These are phyloP conservation scores for Cercophora newfieldiana DNA, from an alignment of 495 filamentous ascomycete species.

Conservation along the genomic window DNA sequence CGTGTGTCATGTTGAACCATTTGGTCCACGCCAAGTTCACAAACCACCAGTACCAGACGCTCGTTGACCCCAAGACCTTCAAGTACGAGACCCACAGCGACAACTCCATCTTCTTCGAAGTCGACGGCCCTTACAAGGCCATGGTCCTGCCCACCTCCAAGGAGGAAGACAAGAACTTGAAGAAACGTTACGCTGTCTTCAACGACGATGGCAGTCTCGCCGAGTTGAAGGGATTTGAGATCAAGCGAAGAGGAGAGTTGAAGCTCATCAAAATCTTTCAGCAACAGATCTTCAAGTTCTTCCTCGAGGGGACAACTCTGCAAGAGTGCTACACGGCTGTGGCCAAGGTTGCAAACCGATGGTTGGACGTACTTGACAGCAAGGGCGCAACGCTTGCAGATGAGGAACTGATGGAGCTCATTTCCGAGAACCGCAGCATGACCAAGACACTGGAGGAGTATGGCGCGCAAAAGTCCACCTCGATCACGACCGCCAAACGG, in stretches of 20 bases:
- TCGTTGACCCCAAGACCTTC: slow-evolving; percentile 75
- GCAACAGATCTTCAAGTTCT: slow-evolving; percentile 98
- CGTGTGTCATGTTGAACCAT: slow-evolving; percentile 99
- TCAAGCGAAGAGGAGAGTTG: slow-evolving; percentile 96
- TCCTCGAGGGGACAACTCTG: slow-evolving; percentile 84
- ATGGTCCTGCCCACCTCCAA: slow-evolving; percentile 98
- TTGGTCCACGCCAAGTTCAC: slow-evolving; percentile 94
- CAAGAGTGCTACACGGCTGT: slow-evolving; percentile 88
- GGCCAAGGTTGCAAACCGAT: slow-evolving; percentile 91
- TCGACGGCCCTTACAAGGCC: slow-evolving; percentile 94
- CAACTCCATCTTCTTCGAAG: slow-evolving; percentile 99
- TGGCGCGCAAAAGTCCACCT: slow-evolving; percentile 91
- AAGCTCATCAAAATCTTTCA: slow-evolving; percentile 99
- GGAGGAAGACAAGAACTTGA: slow-evolving; percentile 98
- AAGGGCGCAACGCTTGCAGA: slow-evolving; percentile 86
- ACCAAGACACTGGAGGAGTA: slow-evolving; percentile 95
- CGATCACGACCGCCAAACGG: slow-evolving; percentile 96
- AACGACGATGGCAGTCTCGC: slow-evolving; percentile 95
- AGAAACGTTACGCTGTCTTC: slow-evolving; percentile 98
- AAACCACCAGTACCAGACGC: slow-evolving; percentile 93
- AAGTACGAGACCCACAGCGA: slow-evolving; percentile 95
- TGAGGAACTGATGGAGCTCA: slow-evolving; percentile 96
- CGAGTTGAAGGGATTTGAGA: slow-evolving; percentile 97
- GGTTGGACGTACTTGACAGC: slow-evolving; percentile 90
- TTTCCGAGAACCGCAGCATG: slow-evolving; percentile 99